These are phyloP conservation scores for Gliomastix tumulicola DNA, from an alignment of 2,329 filamentous ascomycete species.

Conservation along the genomic window DNA sequence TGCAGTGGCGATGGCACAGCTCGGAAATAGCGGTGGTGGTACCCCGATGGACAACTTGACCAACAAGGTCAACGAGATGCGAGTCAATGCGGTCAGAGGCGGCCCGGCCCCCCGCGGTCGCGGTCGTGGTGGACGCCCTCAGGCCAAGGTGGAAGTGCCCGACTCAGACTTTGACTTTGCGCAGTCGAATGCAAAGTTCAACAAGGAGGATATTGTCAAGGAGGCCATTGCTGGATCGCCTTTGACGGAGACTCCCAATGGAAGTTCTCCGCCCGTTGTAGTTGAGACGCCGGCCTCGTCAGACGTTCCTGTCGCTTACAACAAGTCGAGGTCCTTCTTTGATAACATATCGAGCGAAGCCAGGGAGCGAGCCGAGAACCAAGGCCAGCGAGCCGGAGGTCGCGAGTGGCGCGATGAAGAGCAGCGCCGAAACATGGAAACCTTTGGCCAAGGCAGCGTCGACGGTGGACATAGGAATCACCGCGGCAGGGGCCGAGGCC, in stretches of 20 bases:
- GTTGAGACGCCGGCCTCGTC: conserved; percentile 32
- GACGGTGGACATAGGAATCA: conserved; percentile 74
- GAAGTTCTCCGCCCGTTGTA: conserved; percentile 21
- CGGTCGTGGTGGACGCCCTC: conserved; percentile 37
- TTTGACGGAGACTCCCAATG: conserved; percentile 41
- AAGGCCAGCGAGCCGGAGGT: conserved; percentile 62
- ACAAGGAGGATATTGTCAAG: conserved; percentile 60
- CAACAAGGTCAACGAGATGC: conserved; percentile 72
- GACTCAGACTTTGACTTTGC: conserved; percentile 90
- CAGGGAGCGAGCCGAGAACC: conserved; percentile 76
- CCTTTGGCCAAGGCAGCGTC: conserved; percentile 93
- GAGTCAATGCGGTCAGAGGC: conserved; percentile 42
- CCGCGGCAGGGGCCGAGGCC: conserved; percentile 71
- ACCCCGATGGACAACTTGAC: conserved; percentile 63
- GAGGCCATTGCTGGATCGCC: conserved; percentile 81
- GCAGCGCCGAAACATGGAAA: conserved; percentile 93
- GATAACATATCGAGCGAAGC: conserved; percentile 96
- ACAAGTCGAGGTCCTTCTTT: conserved; percentile 88
- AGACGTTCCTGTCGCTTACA: conserved; percentile 56
- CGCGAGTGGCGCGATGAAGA: conserved; percentile 89
- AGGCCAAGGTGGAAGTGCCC: conserved; percentile 77
- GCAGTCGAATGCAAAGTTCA: conserved; percentile 38
- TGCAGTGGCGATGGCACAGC: conserved; percentile 72
- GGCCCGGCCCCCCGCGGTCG: conserved; percentile 39
- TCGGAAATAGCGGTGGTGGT: conserved; percentile 37